Conservation (phyloP, 768 basidiomycete genomes). For the Thelephora ganbajun region DNA sequence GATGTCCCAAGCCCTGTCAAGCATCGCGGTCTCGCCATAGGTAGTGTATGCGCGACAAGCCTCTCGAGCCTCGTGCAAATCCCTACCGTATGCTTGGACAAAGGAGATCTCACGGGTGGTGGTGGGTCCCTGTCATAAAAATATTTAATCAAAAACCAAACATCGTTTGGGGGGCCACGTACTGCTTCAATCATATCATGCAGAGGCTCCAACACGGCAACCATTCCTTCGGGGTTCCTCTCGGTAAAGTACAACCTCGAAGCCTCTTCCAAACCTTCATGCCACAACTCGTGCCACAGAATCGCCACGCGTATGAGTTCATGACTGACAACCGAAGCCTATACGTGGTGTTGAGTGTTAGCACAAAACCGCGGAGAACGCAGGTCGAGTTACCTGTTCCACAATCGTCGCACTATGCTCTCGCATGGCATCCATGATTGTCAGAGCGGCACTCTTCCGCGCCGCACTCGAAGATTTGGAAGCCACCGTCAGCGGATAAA, state of each 20-base stretch:
- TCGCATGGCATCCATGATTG: slow-evolving; percentile 85
- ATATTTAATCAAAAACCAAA: slow-evolving; percentile 1
- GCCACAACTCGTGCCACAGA: slow-evolving; percentile 98
- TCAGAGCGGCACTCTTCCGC: slow-evolving; percentile 68
- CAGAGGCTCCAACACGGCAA: slow-evolving; percentile 78
- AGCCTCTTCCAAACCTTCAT: slow-evolving; percentile 95
- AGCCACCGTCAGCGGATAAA: slow-evolving; percentile 92
- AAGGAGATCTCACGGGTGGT: slow-evolving; percentile 94
- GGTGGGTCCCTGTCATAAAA: slow-evolving; percentile 61
- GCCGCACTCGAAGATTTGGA: slow-evolving; percentile 84
- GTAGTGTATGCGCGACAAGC: slow-evolving; percentile 77
- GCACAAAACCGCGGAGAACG: neutral
- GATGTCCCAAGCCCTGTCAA: slow-evolving; percentile 98
- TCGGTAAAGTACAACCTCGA: slow-evolving; percentile 94
- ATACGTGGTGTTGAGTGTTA: slow-evolving; percentile 2
- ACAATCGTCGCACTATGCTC: slow-evolving; percentile 85
- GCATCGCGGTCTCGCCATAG: slow-evolving; percentile 75
- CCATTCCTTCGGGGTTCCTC: slow-evolving; percentile 95
- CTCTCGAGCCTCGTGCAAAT: slow-evolving; percentile 84
- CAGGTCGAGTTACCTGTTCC: slow-evolving; percentile 43
- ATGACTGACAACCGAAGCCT: slow-evolving; percentile 81
- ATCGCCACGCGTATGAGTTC: slow-evolving; percentile 97
- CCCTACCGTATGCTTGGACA: slow-evolving; percentile 84
- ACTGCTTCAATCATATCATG: slow-evolving; percentile 87
- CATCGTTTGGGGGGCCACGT: slow-evolving; percentile 13